Evolutionary conservation across 768 basidiomycete genomes (phyloP).

Genomic region (Trichaptum fuscoviolaceum): DNA sequence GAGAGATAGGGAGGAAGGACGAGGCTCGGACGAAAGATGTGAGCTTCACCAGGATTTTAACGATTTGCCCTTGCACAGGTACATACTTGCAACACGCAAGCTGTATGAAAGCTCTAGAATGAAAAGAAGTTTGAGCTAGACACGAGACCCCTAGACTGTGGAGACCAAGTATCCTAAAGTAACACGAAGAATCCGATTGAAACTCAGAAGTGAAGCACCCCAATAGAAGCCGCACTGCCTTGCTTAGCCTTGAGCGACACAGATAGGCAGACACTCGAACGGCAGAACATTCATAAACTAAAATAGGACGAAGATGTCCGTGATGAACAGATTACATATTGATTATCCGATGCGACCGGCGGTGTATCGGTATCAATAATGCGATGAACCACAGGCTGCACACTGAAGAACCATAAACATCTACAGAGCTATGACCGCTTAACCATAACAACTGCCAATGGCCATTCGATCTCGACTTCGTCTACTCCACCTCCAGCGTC

Average conservation of each 20-base stretch:
- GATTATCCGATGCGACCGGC: neutral
- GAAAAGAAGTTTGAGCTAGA: neutral
- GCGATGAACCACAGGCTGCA: neutral
- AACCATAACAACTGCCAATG: slow-evolving; percentile 34
- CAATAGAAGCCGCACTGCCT: neutral
- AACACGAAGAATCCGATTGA: neutral
- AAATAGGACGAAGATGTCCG: too few species aligned
- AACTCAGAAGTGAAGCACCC: neutral
- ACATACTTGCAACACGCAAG: too few species aligned
- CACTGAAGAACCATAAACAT: neutral
- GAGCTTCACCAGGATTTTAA: neutral
- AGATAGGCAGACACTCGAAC: neutral
- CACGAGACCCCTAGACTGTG: neutral
- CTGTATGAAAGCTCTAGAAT: too few species aligned
- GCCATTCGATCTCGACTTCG: slow-evolving; percentile 44
- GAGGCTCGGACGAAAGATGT: neutral
- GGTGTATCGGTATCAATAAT: neutral
- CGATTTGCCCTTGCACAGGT: too few species aligned
- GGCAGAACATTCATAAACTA: neutral
- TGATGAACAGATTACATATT: neutral
- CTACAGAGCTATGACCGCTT: neutral
- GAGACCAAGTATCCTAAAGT: neutral
- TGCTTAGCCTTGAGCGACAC: neutral
- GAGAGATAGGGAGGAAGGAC: neutral
- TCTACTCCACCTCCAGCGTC: slow-evolving; percentile 34